Evolutionary conservation across 202 grass and related monocot species (phyloP), one percentile per base, ranked within the genome.

Genomic region (Musa balbisiana): DNA sequence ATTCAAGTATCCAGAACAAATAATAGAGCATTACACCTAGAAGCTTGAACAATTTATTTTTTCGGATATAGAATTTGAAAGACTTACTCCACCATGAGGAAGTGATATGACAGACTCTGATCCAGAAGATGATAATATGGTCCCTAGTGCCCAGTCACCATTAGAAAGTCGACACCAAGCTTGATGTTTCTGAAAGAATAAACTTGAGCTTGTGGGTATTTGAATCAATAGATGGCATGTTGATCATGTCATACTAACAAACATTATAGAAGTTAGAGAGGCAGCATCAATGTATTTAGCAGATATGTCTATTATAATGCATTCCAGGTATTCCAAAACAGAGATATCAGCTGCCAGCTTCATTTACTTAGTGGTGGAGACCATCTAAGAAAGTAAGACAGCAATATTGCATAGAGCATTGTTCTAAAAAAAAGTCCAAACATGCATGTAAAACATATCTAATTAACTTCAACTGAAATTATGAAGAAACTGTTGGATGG

Each of bases 101-200:
- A 99, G 80, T 24, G 87, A 88, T 85, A 99, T 82, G 69, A 90
- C 76, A 64, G 87, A 84, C 55, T 92, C 80, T 84, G 85, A 87
- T 69, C 87, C 96, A 79, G 82, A 92, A 72, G 89, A 65, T 74
- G 89, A 92, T 82, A 92, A 78, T 81, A 99, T 88, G 73, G 88
- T 92, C 66, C 91, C 96, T 16, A 88, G 83, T 78, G 86, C 82
- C 96, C 96, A 99, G 67, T 92, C 90, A 53, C 70, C 75, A 89
- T 95, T 86, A 22, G 83, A 58, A 79, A 82, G 73, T 74, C 71
- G 85, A 76, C 89, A 99, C 96, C 96, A 99, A 64, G 92, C 96
- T 75, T 86, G 84, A 72, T 92, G 69, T 80, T 93, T 99, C 96
- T 99, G 91, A 78, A 87, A 83, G 72, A 73, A 72, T 33, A 67